phyloP scores from a whole-genome alignment of 306 rosid genomes.

The Acacia melanoxylon region DNA sequence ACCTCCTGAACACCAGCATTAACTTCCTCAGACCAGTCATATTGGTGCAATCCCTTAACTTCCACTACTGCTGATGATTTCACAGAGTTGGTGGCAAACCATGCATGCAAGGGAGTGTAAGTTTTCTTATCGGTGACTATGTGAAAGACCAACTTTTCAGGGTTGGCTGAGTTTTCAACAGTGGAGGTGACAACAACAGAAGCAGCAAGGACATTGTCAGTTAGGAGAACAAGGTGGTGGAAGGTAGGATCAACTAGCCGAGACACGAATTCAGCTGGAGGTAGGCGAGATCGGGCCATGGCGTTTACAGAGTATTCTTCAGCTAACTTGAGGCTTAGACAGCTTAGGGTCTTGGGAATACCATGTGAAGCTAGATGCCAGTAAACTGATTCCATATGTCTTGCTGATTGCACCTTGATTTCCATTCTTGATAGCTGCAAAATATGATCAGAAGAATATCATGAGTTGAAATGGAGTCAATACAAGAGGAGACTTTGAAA shows the following conservation, averaged over 20 bases:
- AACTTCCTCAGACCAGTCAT: conserved; percentile 85
- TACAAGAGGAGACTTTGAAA: neutral
- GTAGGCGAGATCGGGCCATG: conserved; percentile 76
- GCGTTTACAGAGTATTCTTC: conserved; percentile 90
- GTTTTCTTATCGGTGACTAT: conserved; percentile 89
- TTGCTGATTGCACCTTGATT: conserved; percentile 68
- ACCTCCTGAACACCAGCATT: conserved; percentile 72
- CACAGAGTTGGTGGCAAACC: conserved; percentile 80
- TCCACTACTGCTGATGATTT: conserved; percentile 70
- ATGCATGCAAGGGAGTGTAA: conserved; percentile 90
- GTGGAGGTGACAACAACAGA: conserved; percentile 82
- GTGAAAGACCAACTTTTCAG: conserved; percentile 77
- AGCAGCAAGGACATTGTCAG: conserved; percentile 91
- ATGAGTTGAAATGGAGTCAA: neutral
- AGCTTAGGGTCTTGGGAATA: conserved; percentile 75
- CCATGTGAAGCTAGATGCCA: conserved; percentile 96
- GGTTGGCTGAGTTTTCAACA: conserved; percentile 62
- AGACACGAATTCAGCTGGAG: conserved; percentile 73
- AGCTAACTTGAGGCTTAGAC: conserved; percentile 81
- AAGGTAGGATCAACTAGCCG: conserved; percentile 71
- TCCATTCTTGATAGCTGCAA: conserved; percentile 81
- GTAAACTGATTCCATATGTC: conserved; percentile 68
- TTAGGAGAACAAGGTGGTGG: conserved; percentile 74
- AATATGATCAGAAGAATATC: conserved; percentile 20
- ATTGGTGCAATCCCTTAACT: conserved; percentile 89